Percentiles rank a stretch among this genome's conserved stretches.
Conservation (phyloP, 306 rosid species). For the Senna tora region DNA sequence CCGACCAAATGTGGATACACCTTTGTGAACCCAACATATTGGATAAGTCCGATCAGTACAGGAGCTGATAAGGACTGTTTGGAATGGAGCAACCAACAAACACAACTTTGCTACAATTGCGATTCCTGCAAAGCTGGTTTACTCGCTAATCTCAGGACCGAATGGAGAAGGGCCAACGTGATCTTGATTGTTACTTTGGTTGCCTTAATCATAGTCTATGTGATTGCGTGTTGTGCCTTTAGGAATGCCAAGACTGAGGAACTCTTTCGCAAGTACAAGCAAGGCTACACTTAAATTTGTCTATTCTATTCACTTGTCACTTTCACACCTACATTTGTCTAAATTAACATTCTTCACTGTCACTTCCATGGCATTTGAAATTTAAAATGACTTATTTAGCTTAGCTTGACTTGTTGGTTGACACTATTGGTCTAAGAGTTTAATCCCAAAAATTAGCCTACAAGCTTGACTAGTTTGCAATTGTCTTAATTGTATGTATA, state of each 20-base stretch:
- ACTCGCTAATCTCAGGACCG: slow-evolving; percentile 63
- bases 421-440: too few species aligned
- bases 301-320: too few species aligned
- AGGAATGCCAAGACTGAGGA: slow-evolving; percentile 81
- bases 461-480: too few species aligned
- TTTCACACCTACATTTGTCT: too few species aligned
- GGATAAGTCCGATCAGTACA: slow-evolving; percentile 82
- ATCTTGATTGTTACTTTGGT: slow-evolving; percentile 55
- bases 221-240: slow-evolving; percentile 73
- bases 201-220: slow-evolving; percentile 54
- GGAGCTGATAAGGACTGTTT: slow-evolving; percentile 71
- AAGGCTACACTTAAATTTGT: slow-evolving; percentile 56
- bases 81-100: slow-evolving; percentile 81
- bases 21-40: slow-evolving; percentile 87
- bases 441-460: too few species aligned
- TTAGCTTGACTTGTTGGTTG: too few species aligned
- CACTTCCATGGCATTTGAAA: too few species aligned
- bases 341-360: too few species aligned
- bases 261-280: slow-evolving; percentile 73
- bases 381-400: too few species aligned
- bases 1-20: slow-evolving; percentile 86
- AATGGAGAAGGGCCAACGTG: slow-evolving; percentile 71
- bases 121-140: slow-evolving; percentile 89
- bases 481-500: too few species aligned
- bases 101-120: slow-evolving; percentile 75